phyloP scores from a whole-genome alignment of 441 rosid genomes.

The Pelargonium fulgidum region DNA sequence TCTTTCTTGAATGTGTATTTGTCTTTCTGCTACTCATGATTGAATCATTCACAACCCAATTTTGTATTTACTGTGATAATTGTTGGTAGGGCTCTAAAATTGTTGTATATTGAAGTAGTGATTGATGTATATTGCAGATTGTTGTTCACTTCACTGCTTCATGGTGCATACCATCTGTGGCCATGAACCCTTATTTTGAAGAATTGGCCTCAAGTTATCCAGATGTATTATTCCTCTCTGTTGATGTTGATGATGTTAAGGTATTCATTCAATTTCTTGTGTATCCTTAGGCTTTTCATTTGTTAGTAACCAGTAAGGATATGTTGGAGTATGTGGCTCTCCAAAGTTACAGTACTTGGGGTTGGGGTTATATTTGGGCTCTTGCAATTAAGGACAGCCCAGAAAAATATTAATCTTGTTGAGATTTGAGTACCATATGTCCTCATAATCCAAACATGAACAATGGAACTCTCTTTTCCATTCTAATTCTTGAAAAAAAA shows the following conservation, averaged over 20 bases:
- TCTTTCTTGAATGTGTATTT: background rate
- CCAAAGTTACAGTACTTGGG: too few species aligned
- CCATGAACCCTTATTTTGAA: conserved; percentile 69
- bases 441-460: too few species aligned
- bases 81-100: background rate
- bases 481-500: too few species aligned
- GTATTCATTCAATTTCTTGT: conserved; percentile 24
- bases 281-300: background rate
- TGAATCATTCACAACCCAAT: background rate
- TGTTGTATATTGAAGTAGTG: conserved; percentile 2
- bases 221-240: conserved; percentile 65
- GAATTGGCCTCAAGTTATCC: conserved; percentile 56
- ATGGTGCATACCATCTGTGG: conserved; percentile 94
- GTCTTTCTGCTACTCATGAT: conserved; percentile 1
- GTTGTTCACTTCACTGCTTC: conserved; percentile 80
- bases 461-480: too few species aligned
- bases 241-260: conserved; percentile 90
- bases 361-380: too few species aligned
- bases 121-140: conserved; percentile 33
- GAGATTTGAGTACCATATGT: too few species aligned
- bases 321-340: too few species aligned
- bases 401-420: too few species aligned
- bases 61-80: background rate
- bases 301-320: background rate
- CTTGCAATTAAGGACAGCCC: too few species aligned